phyloP scores from a whole-genome alignment of 306 rosid species.

The Rubus idaeus region DNA sequence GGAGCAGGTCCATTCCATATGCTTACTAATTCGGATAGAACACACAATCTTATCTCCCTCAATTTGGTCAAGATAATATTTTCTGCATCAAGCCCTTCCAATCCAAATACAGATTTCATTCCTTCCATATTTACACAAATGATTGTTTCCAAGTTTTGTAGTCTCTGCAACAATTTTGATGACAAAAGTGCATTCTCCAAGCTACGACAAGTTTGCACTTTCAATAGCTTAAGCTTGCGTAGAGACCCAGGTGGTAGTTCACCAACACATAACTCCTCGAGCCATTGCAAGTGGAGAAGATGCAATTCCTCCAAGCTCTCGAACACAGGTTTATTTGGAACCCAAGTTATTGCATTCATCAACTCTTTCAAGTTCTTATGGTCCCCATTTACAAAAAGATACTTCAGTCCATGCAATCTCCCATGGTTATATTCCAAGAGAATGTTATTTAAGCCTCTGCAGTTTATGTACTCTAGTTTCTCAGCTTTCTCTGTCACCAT shows the following conservation, averaged over 20 bases:
- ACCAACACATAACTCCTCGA: background rate
- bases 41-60: constrained; percentile 13
- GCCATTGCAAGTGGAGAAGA: background rate
- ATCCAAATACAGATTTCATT: background rate
- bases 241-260: constrained; percentile 4
- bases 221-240: constrained; percentile 5
- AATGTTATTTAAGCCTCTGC: background rate
- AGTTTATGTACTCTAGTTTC: background rate
- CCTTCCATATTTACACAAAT: background rate
- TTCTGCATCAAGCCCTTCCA: background rate
- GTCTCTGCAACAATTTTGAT: constrained; percentile 1
- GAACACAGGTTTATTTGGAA: background rate
- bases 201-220: background rate
- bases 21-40: background rate
- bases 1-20: constrained; percentile 2
- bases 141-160: constrained; percentile 4
- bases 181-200: constrained; percentile 12
- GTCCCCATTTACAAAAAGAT: background rate
- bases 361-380: background rate
- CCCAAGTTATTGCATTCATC: background rate
- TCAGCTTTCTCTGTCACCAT: background rate
- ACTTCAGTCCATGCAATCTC: background rate
- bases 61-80: background rate
- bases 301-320: constrained; percentile 5
- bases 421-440: background rate